Evolutionary conservation across 2,329 filamentous ascomycete genomes (phyloP).

Genomic region (Pleoardoris graminearum): DNA sequence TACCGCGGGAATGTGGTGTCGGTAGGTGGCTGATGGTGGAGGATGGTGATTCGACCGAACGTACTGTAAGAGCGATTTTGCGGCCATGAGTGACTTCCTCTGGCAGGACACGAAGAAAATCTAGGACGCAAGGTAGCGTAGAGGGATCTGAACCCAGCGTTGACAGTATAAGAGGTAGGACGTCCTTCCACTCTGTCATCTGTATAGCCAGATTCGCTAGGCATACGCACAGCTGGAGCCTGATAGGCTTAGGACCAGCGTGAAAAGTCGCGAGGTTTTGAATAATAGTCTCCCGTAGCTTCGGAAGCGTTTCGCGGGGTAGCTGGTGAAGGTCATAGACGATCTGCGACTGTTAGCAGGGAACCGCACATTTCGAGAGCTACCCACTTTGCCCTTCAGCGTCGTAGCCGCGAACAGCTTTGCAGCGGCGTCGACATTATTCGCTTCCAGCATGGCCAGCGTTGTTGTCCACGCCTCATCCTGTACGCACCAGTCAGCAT

Average conservation of each 20-base stretch:
- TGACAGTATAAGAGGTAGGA: conserved; percentile 78
- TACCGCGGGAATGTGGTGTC: conserved; percentile 43
- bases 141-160: conserved; percentile 75
- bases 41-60: conserved; percentile 62
- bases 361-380: background rate
- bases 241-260: conserved; percentile 72
- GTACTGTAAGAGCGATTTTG: conserved; percentile 98
- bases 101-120: conserved; percentile 94
- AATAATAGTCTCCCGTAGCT: conserved; percentile 82
- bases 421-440: conserved; percentile 75
- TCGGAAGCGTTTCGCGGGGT: conserved; percentile 70
- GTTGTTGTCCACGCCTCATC: conserved; percentile 89
- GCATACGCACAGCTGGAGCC: conserved; percentile 93
- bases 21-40: conserved; percentile 42
- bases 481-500: conserved; percentile 53
- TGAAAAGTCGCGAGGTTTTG: conserved; percentile 79
- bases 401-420: conserved; percentile 97
- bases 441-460: conserved; percentile 80
- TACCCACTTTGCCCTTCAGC: conserved; percentile 89
- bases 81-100: conserved; percentile 99
- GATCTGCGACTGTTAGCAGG: conserved; percentile 64
- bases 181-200: conserved; percentile 94
- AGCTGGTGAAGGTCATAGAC: conserved; percentile 95
- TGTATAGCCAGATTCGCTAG: conserved; percentile 93
- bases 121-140: conserved; percentile 84